Base-by-base conservation (phyloP, 208 protist genomes). In the Wallacemonas rigidus region DNA sequence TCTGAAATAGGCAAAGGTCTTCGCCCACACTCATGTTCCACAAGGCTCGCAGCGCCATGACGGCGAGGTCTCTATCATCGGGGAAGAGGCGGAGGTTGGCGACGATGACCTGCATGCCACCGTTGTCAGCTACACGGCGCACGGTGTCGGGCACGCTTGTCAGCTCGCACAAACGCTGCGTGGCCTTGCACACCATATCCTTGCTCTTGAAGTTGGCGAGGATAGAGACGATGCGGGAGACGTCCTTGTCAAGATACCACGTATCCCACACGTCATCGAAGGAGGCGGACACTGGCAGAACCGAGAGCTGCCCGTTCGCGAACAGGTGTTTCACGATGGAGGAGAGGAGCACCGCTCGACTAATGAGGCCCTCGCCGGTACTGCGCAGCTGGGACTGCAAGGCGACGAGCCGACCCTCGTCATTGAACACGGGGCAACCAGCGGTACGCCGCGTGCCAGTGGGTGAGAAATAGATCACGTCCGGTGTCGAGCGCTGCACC, bases 251-350 rank as follows among this genome's bases (percentile, higher is more conserved):
- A 2, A 90, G 54, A 72, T 90, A 94, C 92, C 94, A 98, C 40
- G 92, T 96, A 63, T 81, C 82, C 94, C 94, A 98, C 35, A 96
- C 76, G n/a, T 94, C 88, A 17, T 91, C 76, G 67, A 92, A 93
- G 2, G 47, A n/a, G 8, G 53, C 9, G 5, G 48, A 2, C 51
- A 53, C 76, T n/a, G 89, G 72, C 44, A 98, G 81, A n/a, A 72
- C 68, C 4, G 68, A 43, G 51, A 98, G 82, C 81, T 95, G 83
- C 71, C 79, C 74, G 61, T 95, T 96, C 26, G 88, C 91, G 70
- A 98, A 98, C 17, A 96, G 81, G 61, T 98, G 94, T 75, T 90
- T 88, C 69, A 98, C 90, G 61, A 98, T 92, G 15, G 87, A 79
- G n/a, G 74, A 69, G 71, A 98, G 86, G 12, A 84, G 84, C 43